Evolutionary conservation across 2,329 filamentous ascomycete species (phyloP), one percentile per base, ranked within the genome.

Genomic region (Phialophora verrucosa): DNA sequence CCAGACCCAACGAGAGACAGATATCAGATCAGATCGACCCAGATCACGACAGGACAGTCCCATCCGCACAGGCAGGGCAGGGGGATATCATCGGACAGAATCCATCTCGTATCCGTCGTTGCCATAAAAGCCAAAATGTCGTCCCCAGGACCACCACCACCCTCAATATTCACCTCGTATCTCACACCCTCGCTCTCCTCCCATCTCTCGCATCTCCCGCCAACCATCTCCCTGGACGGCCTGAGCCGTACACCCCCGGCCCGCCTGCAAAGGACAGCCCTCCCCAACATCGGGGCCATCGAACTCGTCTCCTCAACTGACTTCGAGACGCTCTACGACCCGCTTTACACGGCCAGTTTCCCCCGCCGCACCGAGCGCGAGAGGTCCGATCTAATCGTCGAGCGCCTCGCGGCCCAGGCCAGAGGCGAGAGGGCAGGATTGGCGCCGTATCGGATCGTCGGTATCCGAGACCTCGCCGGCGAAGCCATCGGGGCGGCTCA

Each of bases 401-500:
- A 69, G n/a, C 66, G 70, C 6, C 63, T 72, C 7, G 64, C 64
- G 14, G 67, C 69, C 3, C 66, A 72, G 27, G 60, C 63, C 27
- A 42, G 60, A 2, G 65, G 65, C 31, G 44, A 62, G 12, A 59
- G 70, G 11, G 50, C 20, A 10, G 59, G 64, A 1, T 38, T 70
- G 31, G 70, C 70, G 42, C 69, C 70, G 6, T 72, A 72, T 38
- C 59, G 65, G 1, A 68, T 72, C 62, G 66, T 72, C 12, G 70
- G 70, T 20, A 66, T 72, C 17, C 56, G 70, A 7, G 69, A 69
- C 35, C 56, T 59, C 23, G 27, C 62, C 1, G 70, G 69, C 2
- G 47, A 69, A 50, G 70, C 66, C 1, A 69, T 72, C n/a, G 70
- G 69, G 17, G 70, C 70, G 2, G 70, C 70, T 29, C 70, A 72